Evolutionary conservation across 805 yeast genomes (phyloP), one percentile per base, ranked within the genome.

Genomic region (Zygosaccharomyces bisporus): DNA sequence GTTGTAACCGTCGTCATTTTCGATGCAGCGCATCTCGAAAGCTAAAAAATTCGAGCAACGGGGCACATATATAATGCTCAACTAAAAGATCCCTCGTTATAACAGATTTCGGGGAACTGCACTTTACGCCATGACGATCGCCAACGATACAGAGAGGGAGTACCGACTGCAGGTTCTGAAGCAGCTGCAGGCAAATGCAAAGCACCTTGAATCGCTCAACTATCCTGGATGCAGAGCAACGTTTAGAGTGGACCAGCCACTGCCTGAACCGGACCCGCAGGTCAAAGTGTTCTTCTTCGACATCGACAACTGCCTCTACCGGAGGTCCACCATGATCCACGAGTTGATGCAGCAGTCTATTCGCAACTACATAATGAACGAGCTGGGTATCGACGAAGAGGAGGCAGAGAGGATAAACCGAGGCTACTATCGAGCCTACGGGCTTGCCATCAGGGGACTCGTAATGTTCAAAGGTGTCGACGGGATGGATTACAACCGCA

Each of bases 401-500:
- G 88, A 83, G 9, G 98, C 99, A 1, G 75, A 74, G 45, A 57
- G 68, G 17, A 71, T 93, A 49, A 95, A 88, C 60, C 69, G 71
- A 61, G 73, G 74, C 50, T 91, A 91, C 68, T 93, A 91, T 62
- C 78, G 78, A 55, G 83, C 84, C 36, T 91, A 89, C 58, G 99
- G 99, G 1, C 73, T 91, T 47, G 97, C 98, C 0, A 79, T 91
- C 41, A 96, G 91, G 64, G 99, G 99, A 0, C 71, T 91, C 37
- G 81, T 78, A 16, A 64, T 71, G 55, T 68, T 68, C 54, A 77
- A 78, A 53, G 79, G 80, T 51, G 85, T 90, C 16, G 85, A 91
- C 61, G 96, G 96, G 4, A 59, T 91, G 64, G 93, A 86, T 53
- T 91, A 91, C 67, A 91, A 91, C 65, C 72, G 75, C 36, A 76